Evolutionary conservation across 345 rosid species (phyloP), one percentile per base, ranked within the genome.

Genomic region (Citrus hindsii): DNA sequence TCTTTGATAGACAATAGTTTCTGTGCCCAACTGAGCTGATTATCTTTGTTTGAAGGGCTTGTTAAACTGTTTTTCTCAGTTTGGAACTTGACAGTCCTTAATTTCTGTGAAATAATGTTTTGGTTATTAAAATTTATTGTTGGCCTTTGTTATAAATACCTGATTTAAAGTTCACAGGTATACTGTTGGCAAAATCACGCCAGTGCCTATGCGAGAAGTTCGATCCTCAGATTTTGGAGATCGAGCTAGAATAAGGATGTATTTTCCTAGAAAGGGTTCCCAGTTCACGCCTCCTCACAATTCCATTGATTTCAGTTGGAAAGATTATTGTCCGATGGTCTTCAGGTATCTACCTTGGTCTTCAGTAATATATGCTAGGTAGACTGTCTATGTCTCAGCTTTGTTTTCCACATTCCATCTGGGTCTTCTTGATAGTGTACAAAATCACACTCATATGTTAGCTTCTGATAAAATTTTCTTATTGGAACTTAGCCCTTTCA

Each of bases 311-410:
- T 95, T 95, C 85, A 82, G 83, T 74, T 95, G 99, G 99, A 95
- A 92, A 82, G 99, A 95, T 82, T 95, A 93, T 76, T 93, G 99
- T 84, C 99, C 99, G 48, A 93, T 93, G 99, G 99, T 93, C 82
- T 95, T 95, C 89, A 93, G 99, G 99, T 95, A 87, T 38, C 64
- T 64, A 25, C 19, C 53, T 35, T 58, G 22, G 81, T 38, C 5
- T 67, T 27, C 27, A 63, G 69, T 38, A 40, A 74, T 74, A 64
- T 65, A 46, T 63, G 9, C 69, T 3, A 63, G 69, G 14, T 22
- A 37, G 6, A 33, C 7, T 12, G 42, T 73, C 48, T 56, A 10
- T 58, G 16, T 13, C 22, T 35, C 35, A 16, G 6, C 14, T 5
- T 22, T 59, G n/a, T 30, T 71, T 1, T 9, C 7, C 27, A 12